Conservation (phyloP, 2,329 filamentous ascomycete genomes). For the Conoideocrella luteorostrata region DNA sequence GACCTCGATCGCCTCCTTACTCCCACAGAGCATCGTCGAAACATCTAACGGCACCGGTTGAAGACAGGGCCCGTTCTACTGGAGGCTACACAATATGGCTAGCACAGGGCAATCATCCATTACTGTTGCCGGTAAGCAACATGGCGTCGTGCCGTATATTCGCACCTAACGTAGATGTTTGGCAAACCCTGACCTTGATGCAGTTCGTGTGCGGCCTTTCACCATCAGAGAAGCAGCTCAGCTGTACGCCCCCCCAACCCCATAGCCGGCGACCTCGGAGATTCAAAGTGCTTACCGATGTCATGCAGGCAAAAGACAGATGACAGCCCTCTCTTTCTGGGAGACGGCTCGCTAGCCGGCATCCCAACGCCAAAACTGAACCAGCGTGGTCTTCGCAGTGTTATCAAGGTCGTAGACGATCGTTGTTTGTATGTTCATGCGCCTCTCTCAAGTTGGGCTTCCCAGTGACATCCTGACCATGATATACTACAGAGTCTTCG, state of each 20-base stretch:
- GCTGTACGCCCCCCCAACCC: constrained; percentile 45
- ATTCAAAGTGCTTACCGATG: constrained; percentile 5
- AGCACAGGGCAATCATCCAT: constrained; percentile 44
- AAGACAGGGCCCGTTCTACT: neutral
- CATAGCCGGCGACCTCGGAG: neutral
- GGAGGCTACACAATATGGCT: constrained; percentile 17
- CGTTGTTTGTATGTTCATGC: constrained; percentile 79
- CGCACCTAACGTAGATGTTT: neutral
- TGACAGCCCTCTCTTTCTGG: constrained; percentile 86
- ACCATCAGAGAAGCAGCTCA: constrained; percentile 93
- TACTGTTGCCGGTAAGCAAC: constrained; percentile 46
- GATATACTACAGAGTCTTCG: constrained; percentile 68
- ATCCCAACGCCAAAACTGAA: constrained; percentile 77
- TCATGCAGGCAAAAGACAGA: constrained; percentile 56
- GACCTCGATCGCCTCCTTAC: too few relatives aligned
- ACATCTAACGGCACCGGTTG: neutral
- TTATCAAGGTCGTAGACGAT: constrained; percentile 95
- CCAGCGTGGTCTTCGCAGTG: constrained; percentile 78
- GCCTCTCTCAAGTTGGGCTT: too few relatives aligned
- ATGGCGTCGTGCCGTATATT: neutral
- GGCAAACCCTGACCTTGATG: constrained; percentile 19
- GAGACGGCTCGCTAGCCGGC: constrained; percentile 89
- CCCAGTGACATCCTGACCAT: neutral
- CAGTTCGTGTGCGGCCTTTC: constrained; percentile 65
- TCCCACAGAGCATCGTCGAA: neutral